Evolutionary conservation across 2,329 filamentous ascomycete species (phyloP), one percentile per base, ranked within the genome.

Genomic region (Blastomyces gilchristii): DNA sequence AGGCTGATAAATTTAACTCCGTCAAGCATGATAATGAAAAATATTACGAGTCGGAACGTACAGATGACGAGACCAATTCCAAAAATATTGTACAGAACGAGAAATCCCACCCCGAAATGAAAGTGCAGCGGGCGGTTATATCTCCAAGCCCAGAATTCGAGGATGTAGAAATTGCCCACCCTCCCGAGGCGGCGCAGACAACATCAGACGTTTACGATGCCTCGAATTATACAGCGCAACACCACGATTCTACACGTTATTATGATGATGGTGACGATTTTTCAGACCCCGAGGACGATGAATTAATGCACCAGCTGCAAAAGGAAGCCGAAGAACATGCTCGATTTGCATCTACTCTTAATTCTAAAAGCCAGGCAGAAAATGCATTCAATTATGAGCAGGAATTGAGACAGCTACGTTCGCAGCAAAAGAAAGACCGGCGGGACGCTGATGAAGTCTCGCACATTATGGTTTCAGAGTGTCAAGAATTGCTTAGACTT

Each of bases 371-470:
- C 0, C 82, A 85, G 22, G 78, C 80, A 3, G 85, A 92, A 68
- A 90, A 88, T 68, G 84, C 85, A 41, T 84, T 87, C 54, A 87
- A 92, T 56, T 97, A 96, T 72, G 93, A 99, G 69, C 82, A 83
- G 64, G 93, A 99, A 72, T 82, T 99, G 14, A 90, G 89, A 68
- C 87, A 91, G 60, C 81, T 99, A 3, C 89, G 94, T 37, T 87
- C 79, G n/a, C 94, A 99, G 72, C 94, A 99, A 72, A 96, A 95
- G 76, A 96, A 96, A 73, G 94, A 99, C 71, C 87, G 91, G 0
- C 85, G 94, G 70, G 94, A 99, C 72, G 93, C 95, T 0, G 95
- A 99, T 70, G 94, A 99, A 75, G 93, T 99, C 3, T 96, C 92
- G 0, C 90, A 96, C 68, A 88, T 93, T 68, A 99, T 99, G 94